Conservation (phyloP, 495 filamentous ascomycete genomes). For the Rusavskia elegans region DNA sequence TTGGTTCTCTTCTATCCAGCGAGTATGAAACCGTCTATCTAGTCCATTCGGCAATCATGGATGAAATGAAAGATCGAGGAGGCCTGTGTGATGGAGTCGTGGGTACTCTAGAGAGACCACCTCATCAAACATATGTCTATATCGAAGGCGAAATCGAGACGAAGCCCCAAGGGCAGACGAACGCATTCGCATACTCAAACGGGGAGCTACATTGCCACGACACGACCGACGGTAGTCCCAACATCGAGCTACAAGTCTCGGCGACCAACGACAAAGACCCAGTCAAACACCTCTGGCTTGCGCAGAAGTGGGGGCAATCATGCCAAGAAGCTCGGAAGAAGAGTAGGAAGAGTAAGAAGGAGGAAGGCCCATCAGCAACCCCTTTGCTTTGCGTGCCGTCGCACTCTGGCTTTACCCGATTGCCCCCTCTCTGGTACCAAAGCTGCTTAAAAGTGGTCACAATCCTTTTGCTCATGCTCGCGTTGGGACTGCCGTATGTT, state of each 20-base stretch:
- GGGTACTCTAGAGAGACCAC: conserved; percentile 6
- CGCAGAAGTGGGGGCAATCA: not conserved
- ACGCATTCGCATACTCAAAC: not conserved
- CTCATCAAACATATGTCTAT: not conserved
- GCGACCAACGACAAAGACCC: not conserved
- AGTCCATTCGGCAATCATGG: conserved; percentile 25
- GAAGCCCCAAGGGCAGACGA: not conserved
- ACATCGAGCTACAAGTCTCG: not conserved
- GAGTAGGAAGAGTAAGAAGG: not conserved
- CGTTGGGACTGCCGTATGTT: not conserved
- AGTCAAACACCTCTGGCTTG: not conserved
- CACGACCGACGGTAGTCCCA: not conserved
- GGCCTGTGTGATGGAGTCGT: conserved; percentile 21
- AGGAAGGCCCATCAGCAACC: not conserved
- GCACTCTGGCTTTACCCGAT: not conserved
- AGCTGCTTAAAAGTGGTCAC: not conserved
- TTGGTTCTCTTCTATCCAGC: conserved; percentile 21
- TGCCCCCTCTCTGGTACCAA: not conserved
- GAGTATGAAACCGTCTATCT: conserved; percentile 26
- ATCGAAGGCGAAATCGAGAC: not conserved
- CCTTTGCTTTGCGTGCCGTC: not conserved
- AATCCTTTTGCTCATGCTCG: not conserved
- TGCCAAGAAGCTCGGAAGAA: not conserved
- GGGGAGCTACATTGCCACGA: not conserved
- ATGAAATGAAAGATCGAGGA: conserved; percentile 21